Evolutionary conservation across 306 rosid genomes (phyloP), one percentile per base, ranked within the genome.

Genomic region (Trifolium pratense): DNA sequence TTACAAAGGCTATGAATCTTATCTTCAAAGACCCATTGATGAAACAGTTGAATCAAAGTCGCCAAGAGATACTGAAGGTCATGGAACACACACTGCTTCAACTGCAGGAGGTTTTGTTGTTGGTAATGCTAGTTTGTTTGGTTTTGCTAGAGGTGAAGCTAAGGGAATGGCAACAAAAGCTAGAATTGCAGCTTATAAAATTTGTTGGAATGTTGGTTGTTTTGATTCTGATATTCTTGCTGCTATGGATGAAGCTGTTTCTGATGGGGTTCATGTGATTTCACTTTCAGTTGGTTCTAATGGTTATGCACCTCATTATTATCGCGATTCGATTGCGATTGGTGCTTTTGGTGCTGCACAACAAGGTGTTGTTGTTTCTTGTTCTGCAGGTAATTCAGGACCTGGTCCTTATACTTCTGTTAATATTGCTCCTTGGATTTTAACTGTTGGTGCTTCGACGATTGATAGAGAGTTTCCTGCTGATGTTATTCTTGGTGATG

Each of bases 371-470:
- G 81, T 94, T 7, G 96, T 94, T 11, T 94, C 97, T 1, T 87
- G 96, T 29, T 94, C 98, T 0, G 92, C 92, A 0, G 97, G 97
- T 2, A 94, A 94, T 53, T 86, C 90, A 7, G 98, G 98, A 0
- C 97, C 97, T 0, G 83, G 84, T 40, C 64, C 88, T 2, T 88
- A 26, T 39, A 88, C 95, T 0, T 89, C 98, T 1, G 87, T 85
- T 8, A 94, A 94, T 70, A 87, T 94, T 7, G 96, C 98, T 9
- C 96, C 97, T 2, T 94, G 97, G 98, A 94, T 94, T 60, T 48
- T 94, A 2, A 94, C 96, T 0, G 95, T 94, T 9, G 95, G 97
- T 14, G 97, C 91, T 69, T 94, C 98, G 2, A 91, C 96, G 0
- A 9, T 94, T 10, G 97, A 91, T 51, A 58, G 97, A 11, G 96